phyloP scores from a whole-genome alignment of 1,139 yeast species.

The Hyphopichia pseudoburtonii region DNA sequence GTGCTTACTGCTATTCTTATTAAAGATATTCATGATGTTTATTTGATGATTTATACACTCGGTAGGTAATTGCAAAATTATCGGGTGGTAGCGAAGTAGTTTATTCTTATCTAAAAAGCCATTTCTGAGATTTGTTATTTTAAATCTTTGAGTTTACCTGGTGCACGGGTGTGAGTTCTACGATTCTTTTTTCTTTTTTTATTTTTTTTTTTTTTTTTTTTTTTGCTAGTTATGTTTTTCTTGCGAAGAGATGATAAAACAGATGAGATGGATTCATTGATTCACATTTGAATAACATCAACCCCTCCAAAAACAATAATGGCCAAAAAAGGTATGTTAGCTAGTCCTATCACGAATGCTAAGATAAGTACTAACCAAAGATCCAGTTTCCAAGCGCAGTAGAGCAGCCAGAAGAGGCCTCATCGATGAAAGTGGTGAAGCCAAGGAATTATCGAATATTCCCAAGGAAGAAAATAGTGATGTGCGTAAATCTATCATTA shows the following conservation, averaged over 20 bases:
- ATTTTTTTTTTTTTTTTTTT: neutral
- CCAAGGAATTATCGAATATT: constrained; percentile 47
- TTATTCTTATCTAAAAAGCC: too few species aligned
- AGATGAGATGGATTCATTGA: neutral
- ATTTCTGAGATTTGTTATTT: too few species aligned
- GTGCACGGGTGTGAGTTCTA: neutral
- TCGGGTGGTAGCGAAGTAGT: too few species aligned
- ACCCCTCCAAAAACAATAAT: too few species aligned
- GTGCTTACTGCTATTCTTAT: neutral
- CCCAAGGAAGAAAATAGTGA: constrained; percentile 62
- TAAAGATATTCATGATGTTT: constrained; percentile 1
- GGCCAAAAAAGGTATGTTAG: constrained; percentile 5
- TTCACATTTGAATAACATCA: too few species aligned
- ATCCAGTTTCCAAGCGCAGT: constrained; percentile 60
- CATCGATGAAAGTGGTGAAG: constrained; percentile 38
- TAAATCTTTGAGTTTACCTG: neutral
- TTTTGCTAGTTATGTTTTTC: neutral
- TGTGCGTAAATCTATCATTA: constrained; percentile 60
- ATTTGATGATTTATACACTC: neutral
- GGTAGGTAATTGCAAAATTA: neutral
- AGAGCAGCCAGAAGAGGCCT: constrained; percentile 77
- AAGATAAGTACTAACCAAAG: constrained; percentile 15
- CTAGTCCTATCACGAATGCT: too few species aligned
- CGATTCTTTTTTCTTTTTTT: neutral
- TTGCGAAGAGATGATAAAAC: constrained; percentile 1